A percentile compares a stretch with the other conserved stretches of the same genome.
These are phyloP conservation scores for Xerophyta viscosa DNA, from an alignment of 106 monocot genomes.

Conservation along the genomic window DNA sequence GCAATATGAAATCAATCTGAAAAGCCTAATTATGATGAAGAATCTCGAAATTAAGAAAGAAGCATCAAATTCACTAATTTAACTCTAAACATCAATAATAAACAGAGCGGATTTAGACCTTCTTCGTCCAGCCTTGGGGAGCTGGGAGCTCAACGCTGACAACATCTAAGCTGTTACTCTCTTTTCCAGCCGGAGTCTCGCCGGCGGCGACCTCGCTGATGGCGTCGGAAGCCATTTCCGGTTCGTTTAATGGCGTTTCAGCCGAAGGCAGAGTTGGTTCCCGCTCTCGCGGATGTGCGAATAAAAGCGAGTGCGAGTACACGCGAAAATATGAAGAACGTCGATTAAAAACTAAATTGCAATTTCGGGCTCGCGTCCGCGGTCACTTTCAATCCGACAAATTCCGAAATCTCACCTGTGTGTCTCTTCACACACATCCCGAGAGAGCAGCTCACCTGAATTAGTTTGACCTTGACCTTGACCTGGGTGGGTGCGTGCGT, in stretches of 20 bases:
- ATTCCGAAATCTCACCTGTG: too few species aligned
- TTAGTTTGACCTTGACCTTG: too few species aligned
- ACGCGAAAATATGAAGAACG: not conserved
- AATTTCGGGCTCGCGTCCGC: slow-evolving; percentile 3
- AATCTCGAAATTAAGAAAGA: not conserved
- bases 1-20: too few species aligned
- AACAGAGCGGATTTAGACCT: not conserved
- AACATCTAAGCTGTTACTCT: not conserved
- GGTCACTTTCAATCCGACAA: not conserved
- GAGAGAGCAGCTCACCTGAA: too few species aligned
- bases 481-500: too few species aligned
- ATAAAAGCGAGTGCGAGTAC: too few species aligned
- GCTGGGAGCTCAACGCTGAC: slow-evolving; percentile 18
- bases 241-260: not conserved
- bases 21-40: too few species aligned
- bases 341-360: not conserved
- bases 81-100: not conserved
- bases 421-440: too few species aligned
- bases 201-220: not conserved
- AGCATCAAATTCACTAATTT: not conserved
- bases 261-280: not conserved
- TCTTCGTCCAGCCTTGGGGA: slow-evolving; percentile 12
- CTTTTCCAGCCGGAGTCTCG: not conserved
- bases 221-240: not conserved
- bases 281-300: slow-evolving; percentile 1